Conservation (phyloP, 495 filamentous ascomycete species). For the Hypoxylon crocopeplum region DNA sequence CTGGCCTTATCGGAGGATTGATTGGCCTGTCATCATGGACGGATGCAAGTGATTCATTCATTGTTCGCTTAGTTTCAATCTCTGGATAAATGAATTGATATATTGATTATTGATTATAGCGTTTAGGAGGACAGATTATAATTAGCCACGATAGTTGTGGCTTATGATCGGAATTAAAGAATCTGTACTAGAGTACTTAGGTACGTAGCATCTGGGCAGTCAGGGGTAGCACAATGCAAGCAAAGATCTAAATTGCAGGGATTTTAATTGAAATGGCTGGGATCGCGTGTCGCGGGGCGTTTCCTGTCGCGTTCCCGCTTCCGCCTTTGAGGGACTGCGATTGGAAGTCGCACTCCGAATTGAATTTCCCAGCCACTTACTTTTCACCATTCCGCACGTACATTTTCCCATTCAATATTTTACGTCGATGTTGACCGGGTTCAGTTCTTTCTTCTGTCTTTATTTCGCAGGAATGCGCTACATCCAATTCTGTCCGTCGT, state of each 20-base stretch:
- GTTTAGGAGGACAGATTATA: too few relatives aligned
- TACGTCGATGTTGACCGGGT: conserved; percentile 10
- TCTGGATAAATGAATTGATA: conserved; percentile 28
- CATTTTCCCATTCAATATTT: conserved; percentile 28
- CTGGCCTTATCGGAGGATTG: conserved; percentile 37
- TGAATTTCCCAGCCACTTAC: conserved; percentile 39
- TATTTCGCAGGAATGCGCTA: conserved; percentile 20
- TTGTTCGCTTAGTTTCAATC: neutral
- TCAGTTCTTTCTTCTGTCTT: conserved; percentile 19
- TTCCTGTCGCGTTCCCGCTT: conserved; percentile 22
- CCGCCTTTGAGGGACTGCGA: neutral
- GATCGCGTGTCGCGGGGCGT: conserved; percentile 36
- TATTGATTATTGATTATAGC: too few relatives aligned
- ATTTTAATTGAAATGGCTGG: conserved; percentile 47
- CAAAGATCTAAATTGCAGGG: conserved; percentile 21
- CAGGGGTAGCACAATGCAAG: neutral
- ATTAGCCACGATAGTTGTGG: too few relatives aligned
- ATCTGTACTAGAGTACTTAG: neutral
- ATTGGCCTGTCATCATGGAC: conserved; percentile 14
- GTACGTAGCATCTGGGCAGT: neutral
- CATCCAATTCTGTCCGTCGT: conserved; percentile 17
- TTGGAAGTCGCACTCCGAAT: conserved; percentile 7
- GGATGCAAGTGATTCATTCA: neutral
- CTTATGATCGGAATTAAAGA: too few relatives aligned
- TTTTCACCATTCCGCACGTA: conserved; percentile 23